Percentiles rank a stretch among this genome's conserved stretches.
Conservation (phyloP, 495 filamentous ascomycete species). For the Pseudomonodictys pantanalensis region DNA sequence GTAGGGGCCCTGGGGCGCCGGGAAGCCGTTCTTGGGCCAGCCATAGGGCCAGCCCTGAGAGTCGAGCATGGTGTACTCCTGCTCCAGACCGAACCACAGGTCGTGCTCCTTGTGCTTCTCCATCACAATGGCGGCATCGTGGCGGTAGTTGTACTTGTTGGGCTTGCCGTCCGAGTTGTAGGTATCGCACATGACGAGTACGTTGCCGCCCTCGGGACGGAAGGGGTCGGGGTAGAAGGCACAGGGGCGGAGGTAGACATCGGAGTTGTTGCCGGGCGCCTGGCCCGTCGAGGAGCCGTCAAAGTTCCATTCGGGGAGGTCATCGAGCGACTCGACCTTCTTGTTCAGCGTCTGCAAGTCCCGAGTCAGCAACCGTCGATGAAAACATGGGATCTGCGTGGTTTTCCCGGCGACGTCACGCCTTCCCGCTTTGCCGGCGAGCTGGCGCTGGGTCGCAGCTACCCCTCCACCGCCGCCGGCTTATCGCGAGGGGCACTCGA, state of each 20-base stretch:
- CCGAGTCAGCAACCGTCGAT: too few relatives aligned
- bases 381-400: too few relatives aligned
- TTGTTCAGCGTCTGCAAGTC: conserved; percentile 72
- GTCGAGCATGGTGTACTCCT: conserved; percentile 94
- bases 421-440: too few relatives aligned
- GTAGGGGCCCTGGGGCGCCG: conserved; percentile 95
- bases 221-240: conserved; percentile 92
- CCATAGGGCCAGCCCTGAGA: conserved; percentile 83
- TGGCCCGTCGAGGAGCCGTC: conserved; percentile 94
- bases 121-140: conserved; percentile 85
- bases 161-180: conserved; percentile 95
- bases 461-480: conserved; percentile 1
- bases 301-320: conserved; percentile 99
- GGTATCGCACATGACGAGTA: conserved; percentile 91
- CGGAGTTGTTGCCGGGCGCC: conserved; percentile 93
- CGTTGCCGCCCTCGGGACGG: conserved; percentile 70
- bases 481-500: conserved; percentile 31
- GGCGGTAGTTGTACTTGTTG: conserved; percentile 98
- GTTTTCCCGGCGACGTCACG: too few relatives aligned
- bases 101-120: conserved; percentile 74
- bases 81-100: conserved; percentile 98
- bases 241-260: conserved; percentile 93
- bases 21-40: conserved; percentile 95
- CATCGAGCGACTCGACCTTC: conserved; percentile 60
- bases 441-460: background rate